Percentiles rank a stretch among this genome's conserved stretches.
Evolutionary conservation across 164 flowering plant species (phyloP).

Genomic region (Dillenia turbinata): DNA sequence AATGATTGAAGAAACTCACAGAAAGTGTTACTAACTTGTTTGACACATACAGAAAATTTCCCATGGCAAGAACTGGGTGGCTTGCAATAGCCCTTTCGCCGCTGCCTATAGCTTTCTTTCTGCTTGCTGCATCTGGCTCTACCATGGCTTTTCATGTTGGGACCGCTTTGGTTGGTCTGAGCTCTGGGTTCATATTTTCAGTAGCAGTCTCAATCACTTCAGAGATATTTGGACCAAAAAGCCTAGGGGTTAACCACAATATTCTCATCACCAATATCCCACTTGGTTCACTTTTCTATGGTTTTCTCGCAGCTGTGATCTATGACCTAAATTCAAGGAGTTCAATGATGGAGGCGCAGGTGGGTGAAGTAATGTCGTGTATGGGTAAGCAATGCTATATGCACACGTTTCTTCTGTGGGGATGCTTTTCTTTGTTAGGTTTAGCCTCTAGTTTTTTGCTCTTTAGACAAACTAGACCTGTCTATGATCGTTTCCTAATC

Average conservation of each 20-base stretch:
- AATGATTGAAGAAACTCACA: no score
- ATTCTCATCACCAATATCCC: constrained; percentile 91
- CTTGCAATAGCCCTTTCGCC: constrained; percentile 67
- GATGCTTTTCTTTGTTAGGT: constrained; percentile 63
- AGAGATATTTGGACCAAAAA: constrained; percentile 82
- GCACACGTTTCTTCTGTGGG: constrained; percentile 75
- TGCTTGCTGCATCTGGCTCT: constrained; percentile 42
- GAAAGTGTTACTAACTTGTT: background rate
- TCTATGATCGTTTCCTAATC: constrained; percentile 42
- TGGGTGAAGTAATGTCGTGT: constrained; percentile 44
- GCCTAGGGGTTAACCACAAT: constrained; percentile 92
- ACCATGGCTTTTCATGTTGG: constrained; percentile 33
- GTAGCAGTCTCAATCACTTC: constrained; percentile 93
- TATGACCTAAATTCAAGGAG: constrained; percentile 50
- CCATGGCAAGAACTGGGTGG: constrained; percentile 94
- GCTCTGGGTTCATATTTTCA: constrained; percentile 95
- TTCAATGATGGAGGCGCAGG: no score
- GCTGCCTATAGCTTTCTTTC: constrained; percentile 75
- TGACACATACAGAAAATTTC: constrained; percentile 56
- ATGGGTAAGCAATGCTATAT: constrained; percentile 72
- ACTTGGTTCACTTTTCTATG: constrained; percentile 75
- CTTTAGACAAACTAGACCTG: constrained; percentile 66
- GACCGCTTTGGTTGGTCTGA: constrained; percentile 74
- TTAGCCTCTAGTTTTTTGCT: constrained; percentile 48
- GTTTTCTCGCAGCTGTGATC: constrained; percentile 69